Base-by-base conservation (phyloP, 2,329 filamentous ascomycete genomes). In the Botrytis fabae region DNA sequence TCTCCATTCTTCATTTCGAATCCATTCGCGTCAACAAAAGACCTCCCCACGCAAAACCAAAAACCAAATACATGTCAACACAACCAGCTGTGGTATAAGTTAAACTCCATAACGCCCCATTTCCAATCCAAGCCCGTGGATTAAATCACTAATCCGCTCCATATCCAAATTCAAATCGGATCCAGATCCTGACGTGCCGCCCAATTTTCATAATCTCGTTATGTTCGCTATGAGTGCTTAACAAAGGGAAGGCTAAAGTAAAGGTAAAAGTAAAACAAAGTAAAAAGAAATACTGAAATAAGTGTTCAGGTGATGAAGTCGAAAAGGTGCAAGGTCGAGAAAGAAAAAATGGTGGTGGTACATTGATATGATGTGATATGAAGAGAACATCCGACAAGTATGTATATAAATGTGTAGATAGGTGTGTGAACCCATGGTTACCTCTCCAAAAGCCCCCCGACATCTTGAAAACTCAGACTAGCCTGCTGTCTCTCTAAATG, bases 381-480 rank as follows among this genome's bases (percentile, higher is more conserved):
- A 61, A 22, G 18, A 35, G 4, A 42, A 38, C 38, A 38, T 38
- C 38, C 28, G 60, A 42, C 38, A 62, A n/a, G 3, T 62, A 62
- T 35, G 38, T 42, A 38, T 40, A 42, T n/a, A 4, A 40, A 10
- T 42, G 38, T n/a, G 22, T 28, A 28, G 51, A n/a, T 28, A 57
- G 25, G 10, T n/a, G 35, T 18, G 12, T 16, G 38, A 62, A 62
- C 25, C 25, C 22, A n/a, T n/a, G 8, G 42, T 68, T 35, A 68
- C 28, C 46, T 54, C 18, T 20, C 25, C n/a, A 70, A 54, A 28
- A 64, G 46, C 10, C 69, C 69, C 20, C 59, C 59, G 20, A 70
- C 59, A 51, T 70, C 69, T 25, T 64, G 69, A 16, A 70, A 70
- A 28, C 25, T 40, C 1, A 51, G 25, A 54, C 64, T 70, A 8